Percentiles rank a stretch among this genome's conserved stretches.
phyloP scores from a whole-genome alignment of 192 early-diverging fungal species.

The Mortierella hygrophila region DNA sequence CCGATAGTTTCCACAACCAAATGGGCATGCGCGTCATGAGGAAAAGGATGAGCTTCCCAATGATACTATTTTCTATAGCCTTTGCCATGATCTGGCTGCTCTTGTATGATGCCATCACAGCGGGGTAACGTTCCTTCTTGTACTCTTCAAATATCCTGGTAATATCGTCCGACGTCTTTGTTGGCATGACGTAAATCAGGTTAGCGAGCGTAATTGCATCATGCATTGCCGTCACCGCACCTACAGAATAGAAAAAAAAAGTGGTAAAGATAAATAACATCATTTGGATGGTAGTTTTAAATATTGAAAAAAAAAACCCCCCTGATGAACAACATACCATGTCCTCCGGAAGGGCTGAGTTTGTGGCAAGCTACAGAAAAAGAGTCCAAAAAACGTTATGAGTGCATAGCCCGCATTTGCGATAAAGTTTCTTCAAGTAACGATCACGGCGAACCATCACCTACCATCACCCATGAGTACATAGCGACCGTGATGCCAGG shows the following conservation, averaged over 20 bases:
- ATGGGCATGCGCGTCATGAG: too few relatives aligned
- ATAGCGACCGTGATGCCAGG: constrained; percentile 5
- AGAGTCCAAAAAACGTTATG: background rate
- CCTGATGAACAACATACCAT: background rate
- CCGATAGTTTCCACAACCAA: too few relatives aligned
- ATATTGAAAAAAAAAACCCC: background rate
- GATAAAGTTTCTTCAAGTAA: background rate
- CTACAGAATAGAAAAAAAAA: background rate
- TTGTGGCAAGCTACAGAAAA: constrained; percentile 12
- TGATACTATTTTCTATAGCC: background rate
- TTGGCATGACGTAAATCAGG: background rate
- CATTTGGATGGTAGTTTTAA: background rate
- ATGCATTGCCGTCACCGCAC: constrained; percentile 1
- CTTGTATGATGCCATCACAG: constrained; percentile 8
- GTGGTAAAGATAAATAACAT: background rate
- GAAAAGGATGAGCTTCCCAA: too few relatives aligned
- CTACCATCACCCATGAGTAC: constrained; percentile 23
- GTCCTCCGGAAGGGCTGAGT: background rate
- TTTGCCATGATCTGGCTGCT: background rate
- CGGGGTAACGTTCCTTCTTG: constrained; percentile 8
- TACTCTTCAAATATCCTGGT: constrained; percentile 10
- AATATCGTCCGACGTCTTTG: background rate
- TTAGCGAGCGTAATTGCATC: constrained; percentile 19
- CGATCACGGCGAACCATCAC: background rate
- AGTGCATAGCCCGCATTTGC: background rate